These are phyloP conservation scores for Hylodesmum podocarpum DNA, from an alignment of 306 rosid genomes.

Conservation along the genomic window DNA sequence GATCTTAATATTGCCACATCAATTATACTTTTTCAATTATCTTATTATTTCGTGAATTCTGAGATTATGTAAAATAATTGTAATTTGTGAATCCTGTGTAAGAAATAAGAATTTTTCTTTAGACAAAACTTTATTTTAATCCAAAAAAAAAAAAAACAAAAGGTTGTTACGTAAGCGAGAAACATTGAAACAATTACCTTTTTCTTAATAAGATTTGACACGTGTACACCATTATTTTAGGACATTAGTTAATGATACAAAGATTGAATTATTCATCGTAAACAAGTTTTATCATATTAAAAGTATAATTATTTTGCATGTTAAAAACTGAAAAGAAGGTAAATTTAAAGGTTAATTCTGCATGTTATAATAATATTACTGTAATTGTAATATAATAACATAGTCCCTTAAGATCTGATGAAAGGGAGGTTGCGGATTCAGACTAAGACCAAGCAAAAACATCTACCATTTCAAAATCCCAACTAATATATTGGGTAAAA, in stretches of 20 bases:
- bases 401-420: background rate
- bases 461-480: background rate
- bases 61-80: background rate
- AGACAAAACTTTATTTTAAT: background rate
- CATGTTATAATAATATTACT: background rate
- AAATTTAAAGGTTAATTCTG: background rate
- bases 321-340: background rate
- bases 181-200: background rate
- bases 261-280: background rate
- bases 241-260: background rate
- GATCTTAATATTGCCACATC: background rate
- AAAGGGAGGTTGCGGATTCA: background rate
- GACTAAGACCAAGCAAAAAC: slow-evolving; percentile 5
- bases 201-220: background rate
- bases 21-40: background rate
- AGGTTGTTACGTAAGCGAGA: background rate
- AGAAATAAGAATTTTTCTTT: background rate
- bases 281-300: background rate
- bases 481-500: background rate
- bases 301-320: background rate
- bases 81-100: background rate
- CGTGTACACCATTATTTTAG: background rate
- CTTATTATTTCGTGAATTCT: background rate
- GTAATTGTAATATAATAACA: background rate
- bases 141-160: background rate